Evolutionary conservation across 768 basidiomycete genomes (phyloP).

Genomic region (Termitomyces sp.): DNA sequence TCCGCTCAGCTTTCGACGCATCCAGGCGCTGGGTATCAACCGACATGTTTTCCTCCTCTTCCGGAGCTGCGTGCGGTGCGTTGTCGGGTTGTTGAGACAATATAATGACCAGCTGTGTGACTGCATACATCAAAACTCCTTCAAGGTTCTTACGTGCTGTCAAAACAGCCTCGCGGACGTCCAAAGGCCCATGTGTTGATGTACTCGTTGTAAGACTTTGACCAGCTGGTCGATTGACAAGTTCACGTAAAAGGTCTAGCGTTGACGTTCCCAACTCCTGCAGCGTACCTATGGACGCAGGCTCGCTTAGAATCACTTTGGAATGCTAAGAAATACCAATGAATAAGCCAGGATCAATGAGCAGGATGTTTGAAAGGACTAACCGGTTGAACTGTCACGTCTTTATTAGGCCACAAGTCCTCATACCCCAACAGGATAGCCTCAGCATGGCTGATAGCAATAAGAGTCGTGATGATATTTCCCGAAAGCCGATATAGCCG

Average conservation of each 20-base stretch:
- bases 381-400: constrained; percentile 70
- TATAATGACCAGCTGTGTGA: constrained; percentile 78
- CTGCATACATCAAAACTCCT: constrained; percentile 59
- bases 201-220: constrained; percentile 41
- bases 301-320: constrained; percentile 77
- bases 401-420: constrained; percentile 67
- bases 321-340: constrained; percentile 52
- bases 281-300: constrained; percentile 79
- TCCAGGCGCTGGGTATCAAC: constrained; percentile 28
- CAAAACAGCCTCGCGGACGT: constrained; percentile 51
- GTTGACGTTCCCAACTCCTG: constrained; percentile 80
- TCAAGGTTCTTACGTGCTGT: constrained; percentile 63
- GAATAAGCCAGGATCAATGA: background rate
- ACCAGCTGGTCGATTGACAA: constrained; percentile 54
- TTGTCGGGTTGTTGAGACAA: constrained; percentile 69
- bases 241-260: constrained; percentile 64
- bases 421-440: constrained; percentile 54
- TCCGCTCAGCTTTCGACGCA: constrained; percentile 22
- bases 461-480: constrained; percentile 63
- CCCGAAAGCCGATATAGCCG: constrained; percentile 65
- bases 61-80: constrained; percentile 18
- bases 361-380: constrained; percentile 21
- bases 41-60: constrained; percentile 37
- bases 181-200: constrained; percentile 28
- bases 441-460: constrained; percentile 67